A percentile compares a stretch with the other conserved stretches of the same genome.
Conservation (phyloP, 306 rosid genomes). For the Vigna hirtella region DNA sequence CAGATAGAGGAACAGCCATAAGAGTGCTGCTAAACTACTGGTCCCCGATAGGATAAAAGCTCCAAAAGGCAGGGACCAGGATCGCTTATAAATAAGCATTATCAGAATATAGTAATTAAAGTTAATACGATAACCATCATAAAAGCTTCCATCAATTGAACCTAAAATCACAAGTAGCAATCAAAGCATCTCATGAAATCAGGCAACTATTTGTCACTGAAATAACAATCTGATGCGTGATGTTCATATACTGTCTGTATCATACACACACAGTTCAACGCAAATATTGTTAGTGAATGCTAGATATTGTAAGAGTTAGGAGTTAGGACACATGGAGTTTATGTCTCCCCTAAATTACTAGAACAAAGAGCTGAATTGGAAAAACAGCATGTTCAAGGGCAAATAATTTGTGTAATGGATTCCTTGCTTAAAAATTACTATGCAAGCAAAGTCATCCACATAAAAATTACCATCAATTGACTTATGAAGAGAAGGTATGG, state of each 20-base stretch:
- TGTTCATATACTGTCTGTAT: not conserved
- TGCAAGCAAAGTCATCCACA: slow-evolving; percentile 13
- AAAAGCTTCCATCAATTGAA: slow-evolving; percentile 28
- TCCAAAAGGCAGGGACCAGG: slow-evolving; percentile 42
- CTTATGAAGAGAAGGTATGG: slow-evolving; percentile 1
- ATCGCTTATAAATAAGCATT: slow-evolving; percentile 3
- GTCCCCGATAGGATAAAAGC: slow-evolving; percentile 40
- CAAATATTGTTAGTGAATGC: slow-evolving; percentile 4
- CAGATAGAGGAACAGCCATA: slow-evolving; percentile 21
- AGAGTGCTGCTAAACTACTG: slow-evolving; percentile 34
- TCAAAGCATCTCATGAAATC: slow-evolving; percentile 16
- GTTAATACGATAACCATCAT: slow-evolving; percentile 8
- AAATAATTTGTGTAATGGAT: not conserved
- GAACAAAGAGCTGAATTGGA: slow-evolving; percentile 23
- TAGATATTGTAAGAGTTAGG: not conserved
- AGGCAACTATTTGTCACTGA: slow-evolving; percentile 5
- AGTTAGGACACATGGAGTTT: not conserved
- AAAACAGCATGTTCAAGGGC: slow-evolving; percentile 41
- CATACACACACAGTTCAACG: not conserved
- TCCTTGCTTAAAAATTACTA: slow-evolving; percentile 35
- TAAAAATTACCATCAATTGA: slow-evolving; percentile 20
- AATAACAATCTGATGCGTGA: slow-evolving; percentile 8
- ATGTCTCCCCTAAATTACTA: not conserved
- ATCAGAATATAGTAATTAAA: slow-evolving; percentile 17
- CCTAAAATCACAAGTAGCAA: slow-evolving; percentile 33